These are phyloP conservation scores for Neurospora sp. DNA, from an alignment of 495 filamentous ascomycete species.

Conservation along the genomic window DNA sequence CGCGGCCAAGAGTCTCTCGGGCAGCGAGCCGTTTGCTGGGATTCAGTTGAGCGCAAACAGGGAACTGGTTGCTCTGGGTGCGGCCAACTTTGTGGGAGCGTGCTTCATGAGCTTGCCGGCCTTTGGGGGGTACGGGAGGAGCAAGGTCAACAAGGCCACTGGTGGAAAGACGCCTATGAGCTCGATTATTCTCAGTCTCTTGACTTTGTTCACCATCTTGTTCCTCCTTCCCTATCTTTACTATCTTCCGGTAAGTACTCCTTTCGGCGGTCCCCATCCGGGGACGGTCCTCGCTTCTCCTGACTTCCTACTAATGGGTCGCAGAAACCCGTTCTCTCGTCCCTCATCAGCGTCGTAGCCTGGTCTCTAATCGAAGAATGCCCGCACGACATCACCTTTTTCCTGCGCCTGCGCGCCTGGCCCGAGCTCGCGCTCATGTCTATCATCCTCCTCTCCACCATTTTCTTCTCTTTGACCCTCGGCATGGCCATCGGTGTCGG, in stretches of 20 bases:
- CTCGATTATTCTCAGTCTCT: slow-evolving; percentile 69
- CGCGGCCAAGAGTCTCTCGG: slow-evolving; percentile 83
- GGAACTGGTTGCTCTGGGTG: slow-evolving; percentile 85
- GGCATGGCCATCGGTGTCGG: slow-evolving; percentile 88
- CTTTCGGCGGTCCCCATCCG: not conserved
- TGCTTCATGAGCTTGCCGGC: slow-evolving; percentile 86
- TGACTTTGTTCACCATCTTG: slow-evolving; percentile 69
- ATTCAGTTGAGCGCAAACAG: slow-evolving; percentile 83
- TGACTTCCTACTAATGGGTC: slow-evolving; percentile 15
- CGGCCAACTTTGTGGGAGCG: slow-evolving; percentile 81
- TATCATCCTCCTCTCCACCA: slow-evolving; percentile 81
- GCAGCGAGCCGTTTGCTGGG: slow-evolving; percentile 51
- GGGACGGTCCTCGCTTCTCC: not conserved
- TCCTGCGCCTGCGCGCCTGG: slow-evolving; percentile 74
- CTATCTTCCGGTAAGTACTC: slow-evolving; percentile 69
- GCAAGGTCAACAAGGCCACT: slow-evolving; percentile 87
- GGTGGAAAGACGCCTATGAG: slow-evolving; percentile 91
- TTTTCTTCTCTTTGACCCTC: slow-evolving; percentile 78
- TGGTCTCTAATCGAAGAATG: slow-evolving; percentile 93
- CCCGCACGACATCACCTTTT: slow-evolving; percentile 84
- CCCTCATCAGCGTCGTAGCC: slow-evolving; percentile 93
- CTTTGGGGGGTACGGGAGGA: slow-evolving; percentile 93
- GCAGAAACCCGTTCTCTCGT: slow-evolving; percentile 84
- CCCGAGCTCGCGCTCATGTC: slow-evolving; percentile 78
- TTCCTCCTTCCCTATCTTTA: slow-evolving; percentile 87